A percentile compares a stretch with the other conserved stretches of the same genome.
These are phyloP conservation scores for Plasmodium blacklocki DNA, from an alignment of 169 alveolate species.

Conservation along the genomic window DNA sequence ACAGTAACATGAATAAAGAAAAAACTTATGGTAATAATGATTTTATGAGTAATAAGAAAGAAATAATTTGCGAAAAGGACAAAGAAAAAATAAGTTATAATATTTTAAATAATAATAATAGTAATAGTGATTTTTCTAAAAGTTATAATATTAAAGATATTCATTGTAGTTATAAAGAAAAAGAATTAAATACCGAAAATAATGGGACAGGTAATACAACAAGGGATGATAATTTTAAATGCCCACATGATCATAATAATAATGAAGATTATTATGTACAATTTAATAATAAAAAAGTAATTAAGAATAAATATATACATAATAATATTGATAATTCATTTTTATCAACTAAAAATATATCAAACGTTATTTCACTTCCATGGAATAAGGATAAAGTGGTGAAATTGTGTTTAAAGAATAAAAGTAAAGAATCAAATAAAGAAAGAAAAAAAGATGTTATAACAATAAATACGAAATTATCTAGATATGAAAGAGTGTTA, in stretches of 20 bases:
- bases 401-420: slow-evolving; percentile 14
- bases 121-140: too few relatives aligned
- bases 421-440: not conserved
- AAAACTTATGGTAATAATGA: not conserved
- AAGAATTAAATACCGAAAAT: slow-evolving; percentile 6
- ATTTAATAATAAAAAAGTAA: not conserved
- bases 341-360: not conserved
- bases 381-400: slow-evolving; percentile 69
- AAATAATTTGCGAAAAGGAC: too few relatives aligned
- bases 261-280: not conserved
- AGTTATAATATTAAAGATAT: too few relatives aligned
- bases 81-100: too few relatives aligned
- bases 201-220: not conserved
- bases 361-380: slow-evolving; percentile 17
- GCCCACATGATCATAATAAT: not conserved
- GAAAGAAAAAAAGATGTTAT: slow-evolving; percentile 20
- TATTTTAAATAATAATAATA: too few relatives aligned
- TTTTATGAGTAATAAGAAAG: too few relatives aligned
- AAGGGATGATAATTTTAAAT: too few relatives aligned
- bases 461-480: slow-evolving; percentile 65
- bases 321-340: not conserved
- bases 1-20: not conserved
- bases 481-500: slow-evolving; percentile 73
- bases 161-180: too few relatives aligned
- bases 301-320: not conserved